Evolutionary conservation across 768 basidiomycete genomes (phyloP), one percentile per base, ranked within the genome.

Genomic region (Hygrophorus pudorinus): DNA sequence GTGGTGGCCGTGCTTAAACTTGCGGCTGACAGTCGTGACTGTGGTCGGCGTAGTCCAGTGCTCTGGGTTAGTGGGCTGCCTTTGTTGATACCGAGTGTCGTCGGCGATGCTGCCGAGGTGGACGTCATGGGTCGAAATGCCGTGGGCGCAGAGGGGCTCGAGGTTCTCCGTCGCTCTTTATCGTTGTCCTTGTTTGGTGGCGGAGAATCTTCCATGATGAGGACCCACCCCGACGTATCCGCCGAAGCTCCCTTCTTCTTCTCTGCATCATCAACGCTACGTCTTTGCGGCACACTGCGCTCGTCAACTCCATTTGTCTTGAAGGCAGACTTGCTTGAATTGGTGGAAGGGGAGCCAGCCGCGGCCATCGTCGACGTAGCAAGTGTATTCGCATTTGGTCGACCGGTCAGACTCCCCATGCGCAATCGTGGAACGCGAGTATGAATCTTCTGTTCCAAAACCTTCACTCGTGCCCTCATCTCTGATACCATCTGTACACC

Each of bases 401-500:
- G 72, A 41, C 73, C 73, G 36, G 78, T 79, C 42, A 79, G 76
- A 55, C 85, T 87, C 14, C 79, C 81, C 79, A 88, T 85, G 10
- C 87, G 81, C 44, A 90, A 58, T 43, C 87, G 75, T 17, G 87
- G 88, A 41, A 91, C 87, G 35, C 84, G 83, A 35, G 85, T 87
- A 55, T 89, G 85, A 36, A 91, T 85, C 62, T 84, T 86, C 63
- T 87, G 85, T 55, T 90, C 85, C 31, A 91, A 63, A 52, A 81
- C 84, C 56, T 71, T 78, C 24, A 91, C 87, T 41, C 84, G 74
- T 31, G 85, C 86, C 33, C 89, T 78, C 83, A 92, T 88, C 58
- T 91, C 89, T 17, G 85, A 83, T 4, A 90, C 86, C 89, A 92
- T 91, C 56, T 91, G 87, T 2, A 89, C 85, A 20, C 87, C 88